Conservation (phyloP, 352 stramenopile species). For the Pythium monospermum region DNA sequence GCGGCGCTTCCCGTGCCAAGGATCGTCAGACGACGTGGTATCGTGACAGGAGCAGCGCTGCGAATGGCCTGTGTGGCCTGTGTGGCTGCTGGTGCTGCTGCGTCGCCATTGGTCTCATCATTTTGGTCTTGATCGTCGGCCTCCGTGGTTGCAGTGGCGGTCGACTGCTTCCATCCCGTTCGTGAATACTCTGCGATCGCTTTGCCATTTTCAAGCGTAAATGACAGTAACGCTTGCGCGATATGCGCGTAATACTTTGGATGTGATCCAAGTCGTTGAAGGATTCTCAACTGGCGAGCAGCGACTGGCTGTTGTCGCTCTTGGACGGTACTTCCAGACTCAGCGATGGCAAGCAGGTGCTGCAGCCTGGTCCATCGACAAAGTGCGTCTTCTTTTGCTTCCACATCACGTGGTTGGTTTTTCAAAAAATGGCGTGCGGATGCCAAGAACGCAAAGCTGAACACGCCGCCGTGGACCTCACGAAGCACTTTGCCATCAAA, state of each 20-base stretch:
- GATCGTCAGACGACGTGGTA: constrained; percentile 63
- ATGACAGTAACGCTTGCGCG: constrained; percentile 50
- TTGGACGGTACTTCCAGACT: too few species aligned
- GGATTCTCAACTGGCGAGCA: constrained; percentile 28
- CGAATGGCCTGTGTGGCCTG: too few species aligned
- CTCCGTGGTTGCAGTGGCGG: constrained; percentile 12
- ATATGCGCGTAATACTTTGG: constrained; percentile 26
- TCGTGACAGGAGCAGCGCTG: neutral
- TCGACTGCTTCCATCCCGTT: constrained; percentile 32
- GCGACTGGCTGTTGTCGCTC: neutral
- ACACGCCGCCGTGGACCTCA: constrained; percentile 29
- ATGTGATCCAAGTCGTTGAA: constrained; percentile 6
- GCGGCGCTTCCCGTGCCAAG: constrained; percentile 95
- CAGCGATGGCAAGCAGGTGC: neutral
- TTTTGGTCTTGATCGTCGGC: constrained; percentile 9
- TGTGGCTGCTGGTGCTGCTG: too few species aligned
- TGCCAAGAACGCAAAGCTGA: constrained; percentile 48
- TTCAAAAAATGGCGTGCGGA: constrained; percentile 29
- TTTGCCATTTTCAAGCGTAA: constrained; percentile 23
- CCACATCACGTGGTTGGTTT: neutral
- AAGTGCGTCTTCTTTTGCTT: neutral
- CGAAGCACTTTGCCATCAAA: constrained; percentile 40
- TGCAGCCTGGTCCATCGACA: constrained; percentile 5
- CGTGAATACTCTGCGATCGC: constrained; percentile 28
- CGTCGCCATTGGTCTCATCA: too few species aligned